phyloP scores from a whole-genome alignment of 805 yeast species.

The Martiniozyma abietophila region DNA sequence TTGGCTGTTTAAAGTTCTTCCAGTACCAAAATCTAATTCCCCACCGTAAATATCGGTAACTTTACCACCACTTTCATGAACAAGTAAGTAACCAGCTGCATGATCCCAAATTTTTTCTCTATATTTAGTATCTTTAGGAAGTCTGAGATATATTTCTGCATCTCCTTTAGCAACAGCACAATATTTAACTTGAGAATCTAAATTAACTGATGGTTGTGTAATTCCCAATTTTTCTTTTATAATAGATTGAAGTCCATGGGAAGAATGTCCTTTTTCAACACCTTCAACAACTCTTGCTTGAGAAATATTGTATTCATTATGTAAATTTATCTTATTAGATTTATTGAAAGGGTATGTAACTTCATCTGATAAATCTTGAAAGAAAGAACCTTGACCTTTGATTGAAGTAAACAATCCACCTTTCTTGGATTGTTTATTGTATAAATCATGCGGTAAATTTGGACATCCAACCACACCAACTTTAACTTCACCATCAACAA shows the following conservation, averaged over 20 bases:
- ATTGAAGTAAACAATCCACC: conserved; percentile 78
- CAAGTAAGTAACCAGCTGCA: conserved; percentile 87
- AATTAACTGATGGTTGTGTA: conserved; percentile 48
- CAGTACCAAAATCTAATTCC: conserved; percentile 71
- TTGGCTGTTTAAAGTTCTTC: conserved; percentile 71
- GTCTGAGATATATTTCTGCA: conserved; percentile 84
- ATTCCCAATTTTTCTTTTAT: conserved; percentile 63
- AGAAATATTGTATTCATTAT: conserved; percentile 33
- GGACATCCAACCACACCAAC: conserved; percentile 97
- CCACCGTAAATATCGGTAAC: conserved; percentile 80
- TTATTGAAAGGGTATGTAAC: conserved; percentile 31
- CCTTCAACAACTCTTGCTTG: conserved; percentile 77
- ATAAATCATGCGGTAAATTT: conserved; percentile 53
- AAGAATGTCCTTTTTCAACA: conserved; percentile 91
- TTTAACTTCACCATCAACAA: conserved; percentile 76
- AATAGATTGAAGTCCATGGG: conserved; percentile 73
- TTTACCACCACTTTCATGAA: conserved; percentile 83
- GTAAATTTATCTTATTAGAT: conserved; percentile 38
- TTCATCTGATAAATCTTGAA: conserved; percentile 32
- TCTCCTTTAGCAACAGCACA: conserved; percentile 85
- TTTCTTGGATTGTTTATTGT: conserved; percentile 28
- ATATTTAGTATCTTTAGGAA: conserved; percentile 69
- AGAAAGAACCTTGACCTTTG: conserved; percentile 57
- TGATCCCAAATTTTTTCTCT: conserved; percentile 98
- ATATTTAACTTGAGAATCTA: conserved; percentile 96